Base-by-base conservation (phyloP, 441 rosid species). In the Euphorbia celastroides region DNA sequence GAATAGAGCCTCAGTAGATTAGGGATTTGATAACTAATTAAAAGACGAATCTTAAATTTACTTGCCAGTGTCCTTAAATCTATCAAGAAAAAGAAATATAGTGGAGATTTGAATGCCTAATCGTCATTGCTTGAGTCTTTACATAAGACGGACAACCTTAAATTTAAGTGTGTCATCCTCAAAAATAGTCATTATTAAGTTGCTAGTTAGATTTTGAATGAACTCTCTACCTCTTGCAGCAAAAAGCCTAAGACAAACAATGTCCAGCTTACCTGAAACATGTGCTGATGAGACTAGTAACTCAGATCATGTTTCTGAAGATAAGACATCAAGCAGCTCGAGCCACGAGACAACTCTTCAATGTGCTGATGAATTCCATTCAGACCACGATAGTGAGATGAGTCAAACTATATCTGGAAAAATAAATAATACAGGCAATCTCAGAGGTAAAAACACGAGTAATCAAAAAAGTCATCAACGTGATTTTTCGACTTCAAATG, bases 141-240 rank as follows among this genome's bases (percentile, higher is more conserved):
- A 12, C 48, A 42, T 17, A 17, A 2, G 17, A 42, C 14, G 17
- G 48, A 13, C 48, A 42, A 42, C 48, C 17, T 42, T 42, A 42
- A 42, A 42, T 42, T 42, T 42, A 12, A 1, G 17, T 13, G 17
- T n/a, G n/a, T 42, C 14, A 42, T 42, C 17, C 14, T 6, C 16
- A 7, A 9, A 12, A 42, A 14, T 42, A 42, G 14, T 38, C 48
- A 42, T 42, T 42, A 7, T 42, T 17, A 42, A 42, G 48, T 42
- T 42, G 14, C 17, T 7, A 13, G 17, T 42, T 0, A 7, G 48
- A 42, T 42, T 42, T 42, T 0, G 11, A 50, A 44, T 62, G 23
- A 13, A 14, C 70, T 70, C 57, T 64, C 42, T 75, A 50, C 42
- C 72, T 79, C 69, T 31, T 81, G 77, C 83, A 87, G 96, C 84